Base-by-base conservation (phyloP, 73 alveolate genomes). In the Effrenium voratum region DNA sequence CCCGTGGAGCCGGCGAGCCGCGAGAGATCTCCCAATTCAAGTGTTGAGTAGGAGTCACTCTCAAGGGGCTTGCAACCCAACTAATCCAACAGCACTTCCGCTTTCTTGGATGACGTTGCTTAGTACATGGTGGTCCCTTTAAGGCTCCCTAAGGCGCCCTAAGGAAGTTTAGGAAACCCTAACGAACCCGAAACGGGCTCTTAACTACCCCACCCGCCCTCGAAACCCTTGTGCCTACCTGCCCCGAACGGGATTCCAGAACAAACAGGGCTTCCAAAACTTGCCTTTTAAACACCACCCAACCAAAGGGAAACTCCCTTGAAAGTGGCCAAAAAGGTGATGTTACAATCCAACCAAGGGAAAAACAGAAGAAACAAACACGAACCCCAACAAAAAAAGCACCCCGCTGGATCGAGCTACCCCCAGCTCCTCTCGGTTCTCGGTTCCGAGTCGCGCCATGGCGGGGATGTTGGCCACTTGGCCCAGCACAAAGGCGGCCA, bases 401-500 rank as follows among this genome's bases (percentile, higher is more conserved):
- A 8, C 72, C 28, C 19, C 34, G 36, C 72, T 57, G 16, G 28
- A 1, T n/a, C n/a, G n/a, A n/a, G n/a, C 80, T n/a, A 32, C 30
- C 5, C 80, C 80, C 80, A 6, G 34, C 5, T 2, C 47, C 80
- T n/a, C 22, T 68, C 72, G 12, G 5, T 2, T 2, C 24, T 72
- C 0, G 8, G 50, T 16, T 47, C 82, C 49, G 75, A 34, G 82
- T 12, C 0, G 34, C 55, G 97, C 97, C 97, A 90, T 90, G 55
- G 97, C 97, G 1, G 97, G 97, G 45, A 90, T 90, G 38, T 90
- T 90, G 38, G 97, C 97, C 30, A 87, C 97, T 41, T 90, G 97
- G 75, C 97, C 97, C 60, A 90, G 43, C 59, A 90, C 43, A 34
- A 90, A 90, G 44, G 87, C 55, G 34, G 75, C 26, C 97, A 90